Percentiles rank a stretch among this genome's conserved stretches.
Evolutionary conservation across 495 filamentous ascomycete species (phyloP).

Genomic region (Elaphomyces granulatus): DNA sequence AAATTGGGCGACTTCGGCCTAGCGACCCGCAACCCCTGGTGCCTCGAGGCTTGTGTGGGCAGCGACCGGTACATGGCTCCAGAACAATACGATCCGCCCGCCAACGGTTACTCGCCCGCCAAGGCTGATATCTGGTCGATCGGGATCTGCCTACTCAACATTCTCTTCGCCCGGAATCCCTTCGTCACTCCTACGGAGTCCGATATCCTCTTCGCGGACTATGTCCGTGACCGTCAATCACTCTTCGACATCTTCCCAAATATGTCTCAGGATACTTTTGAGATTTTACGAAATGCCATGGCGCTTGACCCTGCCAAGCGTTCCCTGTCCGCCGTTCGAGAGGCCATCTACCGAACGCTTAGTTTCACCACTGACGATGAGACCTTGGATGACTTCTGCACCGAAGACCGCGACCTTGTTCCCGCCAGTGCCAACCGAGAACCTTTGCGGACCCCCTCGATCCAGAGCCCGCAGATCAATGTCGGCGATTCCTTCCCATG

Average conservation of each 20-base stretch:
- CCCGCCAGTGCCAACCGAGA: slow-evolving; percentile 80
- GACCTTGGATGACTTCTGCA: slow-evolving; percentile 84
- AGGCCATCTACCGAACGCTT: slow-evolving; percentile 60
- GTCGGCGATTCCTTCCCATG: slow-evolving; percentile 80
- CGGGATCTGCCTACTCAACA: slow-evolving; percentile 88
- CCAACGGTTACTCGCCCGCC: slow-evolving; percentile 77
- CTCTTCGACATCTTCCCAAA: slow-evolving; percentile 97
- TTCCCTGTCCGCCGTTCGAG: slow-evolving; percentile 60
- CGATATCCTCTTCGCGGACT: slow-evolving; percentile 84
- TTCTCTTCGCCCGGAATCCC: slow-evolving; percentile 89
- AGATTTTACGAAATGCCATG: slow-evolving; percentile 77
- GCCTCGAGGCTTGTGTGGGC: slow-evolving; percentile 77
- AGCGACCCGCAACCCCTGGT: slow-evolving; percentile 75
- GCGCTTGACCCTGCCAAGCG: slow-evolving; percentile 82
- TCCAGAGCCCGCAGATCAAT: slow-evolving; percentile 74
- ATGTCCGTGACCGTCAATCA: slow-evolving; percentile 79
- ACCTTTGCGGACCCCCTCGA: slow-evolving; percentile 87
- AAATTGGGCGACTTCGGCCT: slow-evolving; percentile 96
- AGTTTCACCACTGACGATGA: slow-evolving; percentile 95
- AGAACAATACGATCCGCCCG: slow-evolving; percentile 83
- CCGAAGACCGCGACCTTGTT: slow-evolving; percentile 54
- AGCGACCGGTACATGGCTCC: slow-evolving; percentile 99
- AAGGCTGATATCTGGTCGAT: slow-evolving; percentile 95
- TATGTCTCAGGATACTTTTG: slow-evolving; percentile 95
- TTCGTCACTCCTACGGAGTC: slow-evolving; percentile 76